A percentile compares a stretch with the other conserved stretches of the same genome.
These are phyloP conservation scores for Nakataea oryzae DNA, from an alignment of 2,329 filamentous ascomycete genomes.

Conservation along the genomic window DNA sequence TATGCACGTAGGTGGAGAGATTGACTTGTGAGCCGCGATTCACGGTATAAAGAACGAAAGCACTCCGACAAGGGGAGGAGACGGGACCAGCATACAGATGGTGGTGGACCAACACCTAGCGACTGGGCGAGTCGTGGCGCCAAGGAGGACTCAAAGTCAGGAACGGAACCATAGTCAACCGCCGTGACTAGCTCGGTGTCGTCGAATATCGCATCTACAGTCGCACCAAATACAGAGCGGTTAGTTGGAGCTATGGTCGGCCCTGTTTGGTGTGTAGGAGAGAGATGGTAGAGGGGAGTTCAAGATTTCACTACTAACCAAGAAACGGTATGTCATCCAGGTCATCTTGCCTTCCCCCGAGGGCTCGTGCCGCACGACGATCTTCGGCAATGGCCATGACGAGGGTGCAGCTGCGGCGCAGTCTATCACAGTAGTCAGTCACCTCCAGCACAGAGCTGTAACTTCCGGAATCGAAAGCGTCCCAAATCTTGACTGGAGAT, in stretches of 20 bases:
- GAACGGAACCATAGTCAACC: conserved; percentile 42
- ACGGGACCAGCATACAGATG: conserved; percentile 28
- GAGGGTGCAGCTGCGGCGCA: conserved; percentile 39
- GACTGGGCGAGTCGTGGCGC: conserved; percentile 28
- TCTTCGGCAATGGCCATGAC: conserved; percentile 43
- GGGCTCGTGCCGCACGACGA: conserved; percentile 31
- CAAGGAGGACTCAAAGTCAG: conserved; percentile 30
- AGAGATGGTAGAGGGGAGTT: conserved; percentile 2
- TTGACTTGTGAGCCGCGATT: neutral
- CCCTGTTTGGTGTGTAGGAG: neutral
- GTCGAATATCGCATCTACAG: conserved; percentile 29
- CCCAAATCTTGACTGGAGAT: conserved; percentile 30
- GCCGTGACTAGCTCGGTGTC: conserved; percentile 27
- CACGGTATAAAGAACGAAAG: neutral
- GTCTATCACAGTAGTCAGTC: conserved; percentile 28
- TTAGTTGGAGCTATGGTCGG: too few relatives aligned
- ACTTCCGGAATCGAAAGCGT: conserved; percentile 37
- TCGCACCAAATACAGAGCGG: neutral
- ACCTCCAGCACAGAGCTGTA: conserved; percentile 41
- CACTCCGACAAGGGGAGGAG: neutral
- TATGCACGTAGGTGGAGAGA: conserved; percentile 14
- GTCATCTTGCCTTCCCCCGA: conserved; percentile 27
- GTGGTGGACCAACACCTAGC: conserved; percentile 38
- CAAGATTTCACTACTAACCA: conserved; percentile 22
- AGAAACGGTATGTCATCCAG: conserved; percentile 33